A percentile compares a stretch with the other conserved stretches of the same genome.
phyloP scores from a whole-genome alignment of 2,329 filamentous ascomycete species.

The Colletotrichum sublineola region DNA sequence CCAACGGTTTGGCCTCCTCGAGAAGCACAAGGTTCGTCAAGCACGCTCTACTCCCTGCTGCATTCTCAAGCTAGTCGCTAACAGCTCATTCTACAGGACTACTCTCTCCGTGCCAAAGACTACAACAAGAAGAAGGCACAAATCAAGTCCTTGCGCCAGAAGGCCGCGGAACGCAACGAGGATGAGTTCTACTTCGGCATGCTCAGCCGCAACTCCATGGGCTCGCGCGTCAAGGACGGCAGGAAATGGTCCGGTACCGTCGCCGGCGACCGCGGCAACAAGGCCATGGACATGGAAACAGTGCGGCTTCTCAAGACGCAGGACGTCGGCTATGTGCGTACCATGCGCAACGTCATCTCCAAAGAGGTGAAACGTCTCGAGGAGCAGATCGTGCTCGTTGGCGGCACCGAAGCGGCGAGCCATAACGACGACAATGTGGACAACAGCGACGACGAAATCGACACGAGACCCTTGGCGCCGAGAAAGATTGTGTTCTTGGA shows the following conservation, averaged over 20 bases:
- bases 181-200: slow-evolving; percentile 82
- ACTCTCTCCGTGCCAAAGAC: slow-evolving; percentile 74
- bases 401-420: slow-evolving; percentile 49
- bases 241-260: slow-evolving; percentile 68
- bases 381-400: slow-evolving; percentile 64
- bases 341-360: slow-evolving; percentile 69
- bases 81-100: slow-evolving; percentile 61
- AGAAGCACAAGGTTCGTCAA: slow-evolving; percentile 87
- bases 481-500: slow-evolving; percentile 68
- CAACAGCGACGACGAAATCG: slow-evolving; percentile 52
- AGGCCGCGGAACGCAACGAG: slow-evolving; percentile 75
- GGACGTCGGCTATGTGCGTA: slow-evolving; percentile 74
- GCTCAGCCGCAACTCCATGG: slow-evolving; percentile 71
- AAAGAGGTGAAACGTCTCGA: slow-evolving; percentile 71
- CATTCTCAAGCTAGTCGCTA: not conserved
- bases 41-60: not conserved
- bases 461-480: slow-evolving; percentile 48
- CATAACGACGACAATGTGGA: slow-evolving; percentile 53
- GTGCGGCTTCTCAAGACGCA: slow-evolving; percentile 77
- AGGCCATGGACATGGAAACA: slow-evolving; percentile 66
- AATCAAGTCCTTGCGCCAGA: slow-evolving; percentile 70
- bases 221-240: slow-evolving; percentile 62
- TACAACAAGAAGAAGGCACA: slow-evolving; percentile 75
- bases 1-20: slow-evolving; percentile 88
- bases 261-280: slow-evolving; percentile 69